These are phyloP conservation scores for Darksidea phi DNA, from an alignment of 495 filamentous ascomycete genomes.

Conservation along the genomic window DNA sequence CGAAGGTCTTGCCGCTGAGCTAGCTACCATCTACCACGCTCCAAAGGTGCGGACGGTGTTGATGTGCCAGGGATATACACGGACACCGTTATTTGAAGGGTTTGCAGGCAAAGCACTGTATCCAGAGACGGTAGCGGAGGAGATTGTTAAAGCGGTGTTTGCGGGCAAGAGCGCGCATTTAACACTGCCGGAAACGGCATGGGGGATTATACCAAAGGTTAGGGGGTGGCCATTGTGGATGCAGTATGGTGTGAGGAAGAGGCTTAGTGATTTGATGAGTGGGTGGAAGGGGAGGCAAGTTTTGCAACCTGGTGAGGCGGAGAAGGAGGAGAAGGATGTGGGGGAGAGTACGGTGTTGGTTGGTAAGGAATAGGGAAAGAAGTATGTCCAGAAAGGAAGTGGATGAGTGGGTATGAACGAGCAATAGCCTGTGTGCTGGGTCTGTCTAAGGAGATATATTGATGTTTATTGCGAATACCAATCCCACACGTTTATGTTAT, in stretches of 20 bases:
- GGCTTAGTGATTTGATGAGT: slow-evolving; percentile 32
- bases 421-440: too few species aligned
- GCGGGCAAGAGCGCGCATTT: slow-evolving; percentile 58
- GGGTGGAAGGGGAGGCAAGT: slow-evolving; percentile 35
- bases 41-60: slow-evolving; percentile 63
- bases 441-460: too few species aligned
- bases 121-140: slow-evolving; percentile 65
- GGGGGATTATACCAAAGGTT: slow-evolving; percentile 41
- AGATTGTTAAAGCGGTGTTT: slow-evolving; percentile 59
- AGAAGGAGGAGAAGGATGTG: slow-evolving; percentile 16
- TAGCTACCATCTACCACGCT: slow-evolving; percentile 61
- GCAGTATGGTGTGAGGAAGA: slow-evolving; percentile 41
- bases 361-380: neutral
- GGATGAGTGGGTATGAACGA: too few species aligned
- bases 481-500: too few species aligned
- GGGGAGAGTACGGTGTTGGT: slow-evolving; percentile 34
- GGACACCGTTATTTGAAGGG: slow-evolving; percentile 60
- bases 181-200: slow-evolving; percentile 49
- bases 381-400: neutral
- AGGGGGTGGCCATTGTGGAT: slow-evolving; percentile 49
- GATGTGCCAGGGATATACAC: slow-evolving; percentile 64
- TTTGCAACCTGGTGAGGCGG: slow-evolving; percentile 34
- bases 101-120: slow-evolving; percentile 56
- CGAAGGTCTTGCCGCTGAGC: slow-evolving; percentile 64
- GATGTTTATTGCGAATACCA: too few species aligned